Evolutionary conservation across 2,329 filamentous ascomycete species (phyloP).

Genomic region (Coniochaeta sp.): DNA sequence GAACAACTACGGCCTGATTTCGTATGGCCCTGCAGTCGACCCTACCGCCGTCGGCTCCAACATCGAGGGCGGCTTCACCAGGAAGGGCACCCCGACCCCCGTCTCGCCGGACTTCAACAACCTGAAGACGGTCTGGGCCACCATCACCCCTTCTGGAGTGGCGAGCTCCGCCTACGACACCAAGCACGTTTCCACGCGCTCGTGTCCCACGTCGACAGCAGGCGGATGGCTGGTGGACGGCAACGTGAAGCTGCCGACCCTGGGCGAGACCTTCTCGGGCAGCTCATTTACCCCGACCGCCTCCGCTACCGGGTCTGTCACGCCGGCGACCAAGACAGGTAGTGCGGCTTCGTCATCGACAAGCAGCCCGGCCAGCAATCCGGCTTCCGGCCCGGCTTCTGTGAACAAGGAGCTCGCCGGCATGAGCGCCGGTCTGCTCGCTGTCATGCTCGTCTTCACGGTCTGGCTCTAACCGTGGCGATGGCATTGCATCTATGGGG

Average conservation of each 20-base stretch:
- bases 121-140: conserved; percentile 69
- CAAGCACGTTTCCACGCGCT: conserved; percentile 50
- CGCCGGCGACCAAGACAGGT: conserved; percentile 20
- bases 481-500: too few species aligned
- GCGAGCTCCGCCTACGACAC: conserved; percentile 58
- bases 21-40: conserved; percentile 58
- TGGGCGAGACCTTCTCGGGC: conserved; percentile 45
- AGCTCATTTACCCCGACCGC: conserved; percentile 13
- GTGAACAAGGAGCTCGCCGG: conserved; percentile 39
- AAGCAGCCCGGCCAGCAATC: conserved; percentile 20
- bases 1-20: conserved; percentile 76
- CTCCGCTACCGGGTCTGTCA: conserved; percentile 14
- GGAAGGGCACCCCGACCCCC: conserved; percentile 67
- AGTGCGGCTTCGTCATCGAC: conserved; percentile 15
- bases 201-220: conserved; percentile 63
- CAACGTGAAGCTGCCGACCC: conserved; percentile 59
- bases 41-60: conserved; percentile 44
- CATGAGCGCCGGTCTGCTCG: conserved; percentile 39
- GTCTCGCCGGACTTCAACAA: conserved; percentile 72
- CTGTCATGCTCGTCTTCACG: conserved; percentile 45
- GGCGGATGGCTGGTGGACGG: conserved; percentile 69
- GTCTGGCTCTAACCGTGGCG: conserved; percentile 46
- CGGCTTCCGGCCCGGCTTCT: conserved; percentile 19
- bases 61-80: conserved; percentile 58
- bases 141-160: conserved; percentile 62